phyloP scores from a whole-genome alignment of 345 rosid genomes.

The Mallotus nudiflorus region DNA sequence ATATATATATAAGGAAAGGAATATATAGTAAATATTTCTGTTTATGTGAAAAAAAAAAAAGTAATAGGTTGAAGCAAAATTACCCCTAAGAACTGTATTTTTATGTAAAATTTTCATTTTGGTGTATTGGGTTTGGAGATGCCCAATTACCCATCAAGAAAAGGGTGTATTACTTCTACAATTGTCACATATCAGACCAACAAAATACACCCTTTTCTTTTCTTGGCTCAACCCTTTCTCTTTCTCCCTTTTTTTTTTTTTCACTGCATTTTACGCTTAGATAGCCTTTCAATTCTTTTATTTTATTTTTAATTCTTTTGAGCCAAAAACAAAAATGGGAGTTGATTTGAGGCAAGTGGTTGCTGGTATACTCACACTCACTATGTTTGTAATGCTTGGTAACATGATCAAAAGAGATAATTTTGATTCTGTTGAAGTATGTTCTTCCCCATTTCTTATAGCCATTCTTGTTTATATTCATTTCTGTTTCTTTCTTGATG shows the following conservation, averaged over 20 bases:
- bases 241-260: no score
- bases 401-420: conserved; percentile 97
- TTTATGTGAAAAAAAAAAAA: no score
- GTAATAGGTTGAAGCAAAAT: no score
- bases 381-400: conserved; percentile 98
- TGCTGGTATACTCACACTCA: conserved; percentile 84
- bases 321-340: conserved; percentile 46
- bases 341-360: conserved; percentile 94
- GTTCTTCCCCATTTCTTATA: neutral
- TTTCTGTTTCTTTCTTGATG: neutral
- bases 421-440: conserved; percentile 68
- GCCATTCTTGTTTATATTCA: neutral
- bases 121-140: no score
- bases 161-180: no score
- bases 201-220: neutral
- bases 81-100: no score
- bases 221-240: neutral
- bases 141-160: no score
- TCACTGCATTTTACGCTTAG: no score
- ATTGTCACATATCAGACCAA: no score
- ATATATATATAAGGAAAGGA: no score
- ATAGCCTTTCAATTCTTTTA: neutral
- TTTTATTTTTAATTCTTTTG: neutral
- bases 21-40: no score
- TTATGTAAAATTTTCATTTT: no score